Percentiles rank a stretch among this genome's conserved stretches.
These are phyloP conservation scores for Aspergillus ellipticus DNA, from an alignment of 495 filamentous ascomycete species.

Conservation along the genomic window DNA sequence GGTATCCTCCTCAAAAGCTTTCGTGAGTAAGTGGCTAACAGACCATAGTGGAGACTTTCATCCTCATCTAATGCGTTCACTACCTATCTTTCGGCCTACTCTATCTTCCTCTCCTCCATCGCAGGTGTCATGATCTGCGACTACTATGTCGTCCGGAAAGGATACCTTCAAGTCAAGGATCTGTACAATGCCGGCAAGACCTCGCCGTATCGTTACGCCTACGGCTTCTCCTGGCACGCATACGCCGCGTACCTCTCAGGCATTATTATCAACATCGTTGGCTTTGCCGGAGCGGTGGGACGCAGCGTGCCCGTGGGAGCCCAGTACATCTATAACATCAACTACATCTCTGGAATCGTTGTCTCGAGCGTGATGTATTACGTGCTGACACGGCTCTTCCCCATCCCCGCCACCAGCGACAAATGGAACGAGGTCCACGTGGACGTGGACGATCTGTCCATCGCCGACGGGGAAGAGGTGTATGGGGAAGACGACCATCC, in stretches of 20 bases:
- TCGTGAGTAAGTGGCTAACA: constrained; percentile 8
- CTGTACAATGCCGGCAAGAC: constrained; percentile 69
- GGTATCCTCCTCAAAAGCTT: constrained; percentile 3
- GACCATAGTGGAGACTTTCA: constrained; percentile 66
- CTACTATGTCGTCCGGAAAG: constrained; percentile 84
- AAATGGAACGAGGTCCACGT: constrained; percentile 80
- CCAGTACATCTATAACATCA: constrained; percentile 83
- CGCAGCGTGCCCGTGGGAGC: constrained; percentile 69
- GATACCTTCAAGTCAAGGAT: constrained; percentile 74
- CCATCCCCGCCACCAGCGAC: constrained; percentile 69
- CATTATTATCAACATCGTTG: constrained; percentile 89
- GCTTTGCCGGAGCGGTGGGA: constrained; percentile 82
- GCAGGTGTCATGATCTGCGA: constrained; percentile 87
- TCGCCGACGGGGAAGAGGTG: constrained; percentile 41
- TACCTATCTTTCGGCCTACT: constrained; percentile 92
- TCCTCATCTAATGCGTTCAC: constrained; percentile 80
- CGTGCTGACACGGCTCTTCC: constrained; percentile 60
- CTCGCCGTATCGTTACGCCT: constrained; percentile 69
- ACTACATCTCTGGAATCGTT: constrained; percentile 83
- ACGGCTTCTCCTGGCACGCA: constrained; percentile 76
- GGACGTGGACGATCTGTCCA: constrained; percentile 38
- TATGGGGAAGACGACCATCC: constrained; percentile 12
- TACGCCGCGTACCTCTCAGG: constrained; percentile 82
- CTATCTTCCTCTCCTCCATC: constrained; percentile 91
- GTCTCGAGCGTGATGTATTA: constrained; percentile 69